Evolutionary conservation across 2,329 filamentous ascomycete species (phyloP).

Genomic region (Paracorniculantispora psalliotae): DNA sequence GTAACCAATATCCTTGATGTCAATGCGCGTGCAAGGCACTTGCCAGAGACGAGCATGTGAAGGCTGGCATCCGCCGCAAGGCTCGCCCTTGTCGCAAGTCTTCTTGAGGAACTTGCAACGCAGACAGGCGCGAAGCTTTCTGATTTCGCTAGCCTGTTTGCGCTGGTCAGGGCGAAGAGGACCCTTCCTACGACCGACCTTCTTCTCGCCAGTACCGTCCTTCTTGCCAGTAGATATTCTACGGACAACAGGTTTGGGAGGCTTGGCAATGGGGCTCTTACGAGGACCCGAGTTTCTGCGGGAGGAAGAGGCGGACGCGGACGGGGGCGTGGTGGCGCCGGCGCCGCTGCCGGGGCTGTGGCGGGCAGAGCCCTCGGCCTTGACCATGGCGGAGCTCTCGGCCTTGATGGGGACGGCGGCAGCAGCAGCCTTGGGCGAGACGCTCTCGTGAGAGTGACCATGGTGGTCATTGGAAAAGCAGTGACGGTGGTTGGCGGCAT

Average conservation of each 20-base stretch:
- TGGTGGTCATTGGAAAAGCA: slow-evolving; percentile 56
- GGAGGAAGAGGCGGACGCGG: slow-evolving; percentile 45
- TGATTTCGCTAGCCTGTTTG: slow-evolving; percentile 94
- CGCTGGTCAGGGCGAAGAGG: slow-evolving; percentile 89
- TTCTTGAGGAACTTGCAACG: slow-evolving; percentile 99
- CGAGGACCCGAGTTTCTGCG: slow-evolving; percentile 66
- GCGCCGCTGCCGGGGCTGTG: slow-evolving; percentile 58
- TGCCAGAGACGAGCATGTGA: slow-evolving; percentile 95
- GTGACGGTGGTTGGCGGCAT: slow-evolving; percentile 55
- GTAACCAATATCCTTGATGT: slow-evolving; percentile 97
- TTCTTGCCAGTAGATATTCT: slow-evolving; percentile 74
- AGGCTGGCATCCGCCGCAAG: slow-evolving; percentile 90
- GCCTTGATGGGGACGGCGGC: slow-evolving; percentile 67
- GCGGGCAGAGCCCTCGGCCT: slow-evolving; percentile 50
- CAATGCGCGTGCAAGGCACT: slow-evolving; percentile 93
- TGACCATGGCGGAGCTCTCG: slow-evolving; percentile 22
- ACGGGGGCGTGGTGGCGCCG: slow-evolving; percentile 55
- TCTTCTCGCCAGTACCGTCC: slow-evolving; percentile 77
- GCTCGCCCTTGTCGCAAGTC: slow-evolving; percentile 96
- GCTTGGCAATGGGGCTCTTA: slow-evolving; percentile 76
- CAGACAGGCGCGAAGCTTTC: slow-evolving; percentile 88
- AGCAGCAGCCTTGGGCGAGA: slow-evolving; percentile 64
- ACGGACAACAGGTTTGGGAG: slow-evolving; percentile 76
- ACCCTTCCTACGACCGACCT: slow-evolving; percentile 83
- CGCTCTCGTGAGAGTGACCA: slow-evolving; percentile 40